Evolutionary conservation across 345 rosid species (phyloP).

Genomic region (Melastoma malabathricum): DNA sequence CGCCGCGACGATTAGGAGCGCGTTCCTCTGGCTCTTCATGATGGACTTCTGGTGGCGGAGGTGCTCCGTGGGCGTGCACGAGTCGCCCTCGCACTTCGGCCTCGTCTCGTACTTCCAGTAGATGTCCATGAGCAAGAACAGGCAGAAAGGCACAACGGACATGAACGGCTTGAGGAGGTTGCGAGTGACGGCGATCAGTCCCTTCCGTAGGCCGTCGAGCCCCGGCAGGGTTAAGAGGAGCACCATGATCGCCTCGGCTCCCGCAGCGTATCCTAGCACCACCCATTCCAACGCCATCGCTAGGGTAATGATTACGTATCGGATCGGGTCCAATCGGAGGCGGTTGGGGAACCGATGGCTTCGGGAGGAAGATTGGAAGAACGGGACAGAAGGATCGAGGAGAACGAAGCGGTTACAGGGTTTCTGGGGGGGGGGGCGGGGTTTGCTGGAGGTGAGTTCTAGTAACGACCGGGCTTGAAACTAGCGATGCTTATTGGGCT

Average conservation of each 20-base stretch:
- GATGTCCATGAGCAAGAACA: slow-evolving; percentile 76
- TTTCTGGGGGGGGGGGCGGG: background rate
- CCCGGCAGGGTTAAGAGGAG: slow-evolving; percentile 77
- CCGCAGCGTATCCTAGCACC: slow-evolving; percentile 73
- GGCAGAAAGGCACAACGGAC: slow-evolving; percentile 77
- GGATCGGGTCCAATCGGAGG: background rate
- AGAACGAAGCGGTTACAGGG: background rate
- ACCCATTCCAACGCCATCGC: slow-evolving; percentile 93
- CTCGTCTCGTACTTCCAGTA: slow-evolving; percentile 92
- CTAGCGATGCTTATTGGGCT: no score
- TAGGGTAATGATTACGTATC: background rate
- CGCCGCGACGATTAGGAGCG: slow-evolving; percentile 61
- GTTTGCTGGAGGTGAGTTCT: no score
- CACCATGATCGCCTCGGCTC: slow-evolving; percentile 85
- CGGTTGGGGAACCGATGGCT: background rate
- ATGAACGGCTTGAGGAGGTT: slow-evolving; percentile 80
- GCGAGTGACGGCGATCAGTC: slow-evolving; percentile 69
- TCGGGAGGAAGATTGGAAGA: no score
- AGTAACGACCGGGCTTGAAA: no score
- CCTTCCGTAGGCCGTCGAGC: slow-evolving; percentile 56
- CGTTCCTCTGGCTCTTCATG: slow-evolving; percentile 87
- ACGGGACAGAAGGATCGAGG: no score
- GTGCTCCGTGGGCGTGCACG: slow-evolving; percentile 68
- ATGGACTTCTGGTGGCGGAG: slow-evolving; percentile 88
- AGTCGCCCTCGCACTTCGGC: slow-evolving; percentile 54